Evolutionary conservation across 495 filamentous ascomycete genomes (phyloP).

Genomic region (Neurospora sp.): DNA sequence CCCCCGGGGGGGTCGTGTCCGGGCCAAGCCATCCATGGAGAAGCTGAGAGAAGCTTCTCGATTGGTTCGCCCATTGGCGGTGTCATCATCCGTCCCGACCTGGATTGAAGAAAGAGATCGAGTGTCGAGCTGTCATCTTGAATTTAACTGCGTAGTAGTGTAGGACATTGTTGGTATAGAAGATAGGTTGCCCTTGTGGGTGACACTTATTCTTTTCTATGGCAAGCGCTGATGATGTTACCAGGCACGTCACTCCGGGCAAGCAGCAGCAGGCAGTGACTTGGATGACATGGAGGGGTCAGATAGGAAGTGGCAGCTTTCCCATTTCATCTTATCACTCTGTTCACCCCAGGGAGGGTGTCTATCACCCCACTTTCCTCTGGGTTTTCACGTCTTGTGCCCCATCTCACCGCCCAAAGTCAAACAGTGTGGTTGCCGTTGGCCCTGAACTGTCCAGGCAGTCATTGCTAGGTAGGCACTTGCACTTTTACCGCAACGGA

Average conservation of each 20-base stretch:
- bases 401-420: neutral
- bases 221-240: neutral
- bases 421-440: neutral
- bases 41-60: constrained; percentile 24
- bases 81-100: neutral
- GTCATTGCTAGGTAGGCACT: neutral
- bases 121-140: neutral
- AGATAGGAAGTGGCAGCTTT: neutral
- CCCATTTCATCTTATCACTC: neutral
- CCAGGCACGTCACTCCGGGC: neutral
- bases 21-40: constrained; percentile 16
- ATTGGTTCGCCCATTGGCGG: constrained; percentile 3
- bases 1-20: constrained; percentile 11
- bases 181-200: neutral
- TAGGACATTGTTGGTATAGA: neutral
- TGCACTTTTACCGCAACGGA: too few relatives aligned
- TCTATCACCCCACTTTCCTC: neutral
- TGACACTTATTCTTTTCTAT: neutral
- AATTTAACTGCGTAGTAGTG: neutral
- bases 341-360: neutral
- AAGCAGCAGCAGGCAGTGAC: neutral
- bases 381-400: neutral
- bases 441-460: neutral
- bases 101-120: neutral
- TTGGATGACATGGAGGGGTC: neutral